A percentile compares a stretch with the other conserved stretches of the same genome.
Evolutionary conservation across 208 protist genomes (phyloP).

Genomic region (Entamoeba invadens): DNA sequence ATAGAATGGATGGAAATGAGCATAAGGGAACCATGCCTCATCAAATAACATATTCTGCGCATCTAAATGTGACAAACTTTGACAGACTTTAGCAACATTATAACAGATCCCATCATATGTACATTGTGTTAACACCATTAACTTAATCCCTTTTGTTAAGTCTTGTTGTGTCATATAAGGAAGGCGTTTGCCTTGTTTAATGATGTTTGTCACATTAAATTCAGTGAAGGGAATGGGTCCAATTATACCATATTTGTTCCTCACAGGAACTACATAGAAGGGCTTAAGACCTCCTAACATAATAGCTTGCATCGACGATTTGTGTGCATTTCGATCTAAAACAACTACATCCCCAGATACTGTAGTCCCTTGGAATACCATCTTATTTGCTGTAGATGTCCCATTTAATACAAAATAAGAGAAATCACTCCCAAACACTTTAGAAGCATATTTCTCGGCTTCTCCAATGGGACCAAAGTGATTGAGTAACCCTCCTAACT

Average conservation of each 20-base stretch:
- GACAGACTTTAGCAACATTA: not conserved
- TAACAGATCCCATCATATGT: not conserved
- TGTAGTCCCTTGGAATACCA: not conserved
- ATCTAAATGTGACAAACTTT: not conserved
- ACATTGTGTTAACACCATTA: not conserved
- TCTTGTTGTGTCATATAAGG: not conserved
- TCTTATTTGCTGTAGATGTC: not conserved
- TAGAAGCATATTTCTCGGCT: not conserved
- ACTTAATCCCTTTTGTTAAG: not conserved
- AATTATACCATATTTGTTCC: not conserved
- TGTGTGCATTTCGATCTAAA: not conserved
- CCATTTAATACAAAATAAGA: not conserved
- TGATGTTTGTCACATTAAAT: not conserved
- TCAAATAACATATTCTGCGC: not conserved
- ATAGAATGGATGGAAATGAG: not conserved
- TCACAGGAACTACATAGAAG: not conserved
- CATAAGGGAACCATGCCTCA: not conserved
- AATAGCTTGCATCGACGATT: not conserved
- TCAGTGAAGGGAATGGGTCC: not conserved
- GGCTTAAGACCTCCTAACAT: not conserved
- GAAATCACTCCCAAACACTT: not conserved
- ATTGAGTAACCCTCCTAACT: not conserved
- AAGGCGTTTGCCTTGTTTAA: not conserved
- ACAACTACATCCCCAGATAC: not conserved
- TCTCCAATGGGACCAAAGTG: not conserved